Percentiles rank a stretch among this genome's conserved stretches.
Conservation (phyloP, 1,139 yeast genomes). For the Saccharomyces uvarum region DNA sequence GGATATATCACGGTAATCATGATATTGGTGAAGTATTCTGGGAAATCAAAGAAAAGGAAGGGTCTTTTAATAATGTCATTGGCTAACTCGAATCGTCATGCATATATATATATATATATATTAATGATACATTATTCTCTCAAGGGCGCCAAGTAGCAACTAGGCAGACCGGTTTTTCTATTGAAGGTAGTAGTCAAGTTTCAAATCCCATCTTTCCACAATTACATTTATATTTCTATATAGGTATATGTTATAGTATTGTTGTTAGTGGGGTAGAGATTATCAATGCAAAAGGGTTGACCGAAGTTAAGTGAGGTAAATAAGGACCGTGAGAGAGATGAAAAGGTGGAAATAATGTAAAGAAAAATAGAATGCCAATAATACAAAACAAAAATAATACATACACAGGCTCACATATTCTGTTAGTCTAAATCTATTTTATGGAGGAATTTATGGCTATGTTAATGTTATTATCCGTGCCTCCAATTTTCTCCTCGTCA, state of each 20-base stretch:
- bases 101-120: conserved; percentile 4
- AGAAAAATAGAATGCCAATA: conserved; percentile 3
- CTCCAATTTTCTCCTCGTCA: neutral
- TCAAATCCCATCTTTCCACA: neutral
- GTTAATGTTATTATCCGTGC: neutral
- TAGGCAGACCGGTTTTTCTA: neutral
- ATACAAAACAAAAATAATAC: conserved; percentile 6
- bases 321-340: neutral
- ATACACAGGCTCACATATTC: conserved; percentile 7
- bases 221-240: neutral
- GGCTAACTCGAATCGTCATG: conserved; percentile 34
- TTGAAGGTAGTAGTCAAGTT: neutral
- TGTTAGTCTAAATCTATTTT: neutral
- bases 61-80: conserved; percentile 83
- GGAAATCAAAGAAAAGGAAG: conserved; percentile 82
- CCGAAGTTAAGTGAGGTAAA: neutral
- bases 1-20: conserved; percentile 93
- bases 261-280: neutral
- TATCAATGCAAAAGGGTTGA: neutral
- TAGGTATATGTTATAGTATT: neutral
- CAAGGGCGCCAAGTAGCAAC: neutral
- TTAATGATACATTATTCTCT: conserved; percentile 7
- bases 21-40: conserved; percentile 89
- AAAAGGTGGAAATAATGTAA: conserved; percentile 1
- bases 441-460: neutral